These are phyloP conservation scores for Obba rivulosa DNA, from an alignment of 768 basidiomycete species.

Conservation along the genomic window DNA sequence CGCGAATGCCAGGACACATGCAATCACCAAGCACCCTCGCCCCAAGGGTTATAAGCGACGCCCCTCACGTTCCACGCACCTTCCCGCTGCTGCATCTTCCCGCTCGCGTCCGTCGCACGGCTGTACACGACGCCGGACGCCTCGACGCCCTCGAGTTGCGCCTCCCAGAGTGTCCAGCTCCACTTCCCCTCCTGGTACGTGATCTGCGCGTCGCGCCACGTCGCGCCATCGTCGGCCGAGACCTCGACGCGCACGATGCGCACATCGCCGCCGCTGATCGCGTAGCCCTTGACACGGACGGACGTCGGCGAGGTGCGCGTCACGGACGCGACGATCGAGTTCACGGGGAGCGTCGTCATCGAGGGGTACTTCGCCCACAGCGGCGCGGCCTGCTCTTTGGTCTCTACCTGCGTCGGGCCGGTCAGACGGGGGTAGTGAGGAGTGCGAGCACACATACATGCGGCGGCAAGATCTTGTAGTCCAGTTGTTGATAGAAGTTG, in stretches of 20 bases:
- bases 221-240: conserved; percentile 10
- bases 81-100: conserved; percentile 40
- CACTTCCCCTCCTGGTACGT: conserved; percentile 41
- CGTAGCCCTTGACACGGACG: conserved; percentile 13
- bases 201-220: conserved; percentile 10
- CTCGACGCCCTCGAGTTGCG: conserved; percentile 30
- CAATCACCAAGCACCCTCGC: conserved; percentile 5
- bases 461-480: conserved; percentile 48
- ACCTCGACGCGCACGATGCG: conserved; percentile 11
- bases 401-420: no score
- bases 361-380: conserved; percentile 11
- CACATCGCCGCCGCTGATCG: conserved; percentile 7
- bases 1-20: no score
- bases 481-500: conserved; percentile 67
- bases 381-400: conserved; percentile 8
- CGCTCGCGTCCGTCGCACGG: conserved; percentile 47
- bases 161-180: conserved; percentile 75
- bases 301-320: not conserved
- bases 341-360: conserved; percentile 13
- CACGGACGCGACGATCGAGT: conserved; percentile 11
- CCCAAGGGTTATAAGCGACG: conserved; percentile 35
- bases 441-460: conserved; percentile 5
- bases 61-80: conserved; percentile 64
- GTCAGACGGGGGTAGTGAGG: conserved; percentile 34
- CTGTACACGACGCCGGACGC: conserved; percentile 27